These are phyloP conservation scores for Colletotrichum lindemuthianum DNA, from an alignment of 2,329 filamentous ascomycete genomes.

Conservation along the genomic window DNA sequence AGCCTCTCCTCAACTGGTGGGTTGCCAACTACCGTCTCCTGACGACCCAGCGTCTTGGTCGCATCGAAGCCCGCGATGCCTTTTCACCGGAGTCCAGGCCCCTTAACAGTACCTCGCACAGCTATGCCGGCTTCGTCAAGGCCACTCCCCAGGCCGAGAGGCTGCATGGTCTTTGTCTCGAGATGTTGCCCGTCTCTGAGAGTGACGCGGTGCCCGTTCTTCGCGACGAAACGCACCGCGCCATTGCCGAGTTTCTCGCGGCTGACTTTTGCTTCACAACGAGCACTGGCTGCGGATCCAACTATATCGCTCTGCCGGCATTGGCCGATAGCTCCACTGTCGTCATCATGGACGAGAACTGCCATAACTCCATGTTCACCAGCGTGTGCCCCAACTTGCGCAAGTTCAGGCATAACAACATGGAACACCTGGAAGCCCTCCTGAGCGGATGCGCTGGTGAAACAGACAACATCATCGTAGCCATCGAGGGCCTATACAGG, in stretches of 20 bases:
- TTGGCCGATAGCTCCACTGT: slow-evolving; percentile 20
- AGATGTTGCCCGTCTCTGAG: slow-evolving; percentile 32
- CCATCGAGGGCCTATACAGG: slow-evolving; percentile 32
- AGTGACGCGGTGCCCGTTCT: slow-evolving; percentile 22
- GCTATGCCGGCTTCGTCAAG: slow-evolving; percentile 36
- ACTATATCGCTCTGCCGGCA: slow-evolving; percentile 33
- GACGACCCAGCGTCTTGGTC: slow-evolving; percentile 10
- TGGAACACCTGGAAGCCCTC: slow-evolving; percentile 20
- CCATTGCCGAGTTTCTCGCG: slow-evolving; percentile 21
- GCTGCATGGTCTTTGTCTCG: slow-evolving; percentile 32
- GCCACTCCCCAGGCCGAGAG: slow-evolving; percentile 7
- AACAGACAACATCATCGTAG: slow-evolving; percentile 17
- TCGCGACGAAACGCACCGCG: slow-evolving; percentile 16
- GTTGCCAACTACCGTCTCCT: slow-evolving; percentile 35
- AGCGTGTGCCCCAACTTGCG: slow-evolving; percentile 18
- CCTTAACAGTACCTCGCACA: slow-evolving; percentile 33
- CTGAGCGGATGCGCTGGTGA: slow-evolving; percentile 13
- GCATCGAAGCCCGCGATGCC: slow-evolving; percentile 16
- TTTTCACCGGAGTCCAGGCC: slow-evolving; percentile 1
- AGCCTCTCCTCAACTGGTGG: slow-evolving; percentile 36
- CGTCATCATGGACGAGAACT: slow-evolving; percentile 32
- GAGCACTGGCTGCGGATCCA: slow-evolving; percentile 36
- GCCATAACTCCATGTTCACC: slow-evolving; percentile 35
- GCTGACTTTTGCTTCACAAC: slow-evolving; percentile 34
- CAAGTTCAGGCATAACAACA: slow-evolving; percentile 30